These are phyloP conservation scores for Penicillium polonicum DNA, from an alignment of 2,329 filamentous ascomycete species.

Conservation along the genomic window DNA sequence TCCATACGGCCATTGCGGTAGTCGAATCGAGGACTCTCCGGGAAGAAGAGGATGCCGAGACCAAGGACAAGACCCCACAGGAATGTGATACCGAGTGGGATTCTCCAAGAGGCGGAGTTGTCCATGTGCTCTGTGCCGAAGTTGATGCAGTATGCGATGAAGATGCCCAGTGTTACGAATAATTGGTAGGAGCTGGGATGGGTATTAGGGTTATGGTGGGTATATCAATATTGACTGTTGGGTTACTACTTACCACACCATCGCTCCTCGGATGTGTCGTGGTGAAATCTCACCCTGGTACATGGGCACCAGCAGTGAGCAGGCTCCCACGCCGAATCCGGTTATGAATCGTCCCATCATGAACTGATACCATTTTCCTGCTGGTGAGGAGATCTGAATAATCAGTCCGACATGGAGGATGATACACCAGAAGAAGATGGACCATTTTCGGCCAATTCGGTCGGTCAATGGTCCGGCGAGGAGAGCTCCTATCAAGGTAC, in stretches of 20 bases:
- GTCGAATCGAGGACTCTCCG: conserved; percentile 58
- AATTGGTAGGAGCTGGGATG: conserved; percentile 47
- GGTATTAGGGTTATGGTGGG: neutral
- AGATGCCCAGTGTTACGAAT: conserved; percentile 50
- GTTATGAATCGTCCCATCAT: conserved; percentile 46
- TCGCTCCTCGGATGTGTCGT: conserved; percentile 47
- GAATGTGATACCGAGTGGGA: conserved; percentile 57
- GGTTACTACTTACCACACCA: conserved; percentile 35
- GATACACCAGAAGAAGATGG: conserved; percentile 42
- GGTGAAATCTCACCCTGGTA: conserved; percentile 49
- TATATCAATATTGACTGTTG: neutral
- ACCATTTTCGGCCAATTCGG: conserved; percentile 44
- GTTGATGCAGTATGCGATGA: conserved; percentile 49
- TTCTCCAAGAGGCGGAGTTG: conserved; percentile 48
- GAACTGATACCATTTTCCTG: conserved; percentile 43
- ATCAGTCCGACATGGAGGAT: conserved; percentile 45
- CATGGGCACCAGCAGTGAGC: conserved; percentile 47
- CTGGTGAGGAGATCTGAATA: conserved; percentile 44
- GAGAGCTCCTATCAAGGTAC: conserved; percentile 45
- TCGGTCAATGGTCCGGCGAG: conserved; percentile 44
- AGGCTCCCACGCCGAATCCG: conserved; percentile 47
- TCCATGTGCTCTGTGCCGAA: conserved; percentile 41
- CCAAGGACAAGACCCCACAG: conserved; percentile 57
- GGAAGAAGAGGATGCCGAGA: conserved; percentile 55
- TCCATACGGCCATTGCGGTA: conserved; percentile 57